phyloP scores from a whole-genome alignment of 805 yeast species.

The Wickerhamiella qilinensis region DNA sequence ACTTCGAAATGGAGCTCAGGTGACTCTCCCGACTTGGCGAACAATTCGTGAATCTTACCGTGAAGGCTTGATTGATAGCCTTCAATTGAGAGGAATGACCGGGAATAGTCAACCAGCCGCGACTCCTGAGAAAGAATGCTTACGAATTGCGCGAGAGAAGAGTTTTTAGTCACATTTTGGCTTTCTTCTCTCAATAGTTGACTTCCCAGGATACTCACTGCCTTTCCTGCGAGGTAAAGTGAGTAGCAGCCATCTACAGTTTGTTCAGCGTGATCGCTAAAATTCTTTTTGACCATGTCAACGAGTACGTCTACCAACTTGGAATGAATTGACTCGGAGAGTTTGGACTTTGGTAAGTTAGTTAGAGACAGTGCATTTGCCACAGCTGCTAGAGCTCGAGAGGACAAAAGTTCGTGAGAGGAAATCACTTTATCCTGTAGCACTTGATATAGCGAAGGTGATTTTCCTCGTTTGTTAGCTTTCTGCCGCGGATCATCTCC shows the following conservation, averaged over 20 bases:
- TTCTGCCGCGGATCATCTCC: slow-evolving; percentile 19
- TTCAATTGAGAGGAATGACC: not conserved
- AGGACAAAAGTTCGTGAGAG: slow-evolving; percentile 1
- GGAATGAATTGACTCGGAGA: not conserved
- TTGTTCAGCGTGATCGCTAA: not conserved
- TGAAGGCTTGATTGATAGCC: slow-evolving; percentile 5
- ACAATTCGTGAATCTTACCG: not conserved
- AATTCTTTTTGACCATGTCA: not conserved
- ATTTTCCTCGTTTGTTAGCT: not conserved
- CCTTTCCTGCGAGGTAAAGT: not conserved
- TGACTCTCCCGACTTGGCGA: not conserved
- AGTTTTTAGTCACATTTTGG: not conserved
- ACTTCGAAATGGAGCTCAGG: not conserved
- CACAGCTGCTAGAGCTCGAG: slow-evolving; percentile 5
- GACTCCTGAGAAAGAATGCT: not conserved
- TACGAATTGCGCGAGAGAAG: not conserved
- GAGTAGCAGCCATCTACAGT: not conserved
- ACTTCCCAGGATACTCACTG: not conserved
- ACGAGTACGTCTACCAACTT: not conserved
- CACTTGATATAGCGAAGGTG: slow-evolving; percentile 14
- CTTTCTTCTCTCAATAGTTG: not conserved
- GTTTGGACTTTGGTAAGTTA: not conserved
- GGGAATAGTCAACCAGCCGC: not conserved
- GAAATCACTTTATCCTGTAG: slow-evolving; percentile 14
- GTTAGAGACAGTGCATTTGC: slow-evolving; percentile 6